Evolutionary conservation across 768 basidiomycete species (phyloP).

Genomic region (Kwoniella mangroviensis): DNA sequence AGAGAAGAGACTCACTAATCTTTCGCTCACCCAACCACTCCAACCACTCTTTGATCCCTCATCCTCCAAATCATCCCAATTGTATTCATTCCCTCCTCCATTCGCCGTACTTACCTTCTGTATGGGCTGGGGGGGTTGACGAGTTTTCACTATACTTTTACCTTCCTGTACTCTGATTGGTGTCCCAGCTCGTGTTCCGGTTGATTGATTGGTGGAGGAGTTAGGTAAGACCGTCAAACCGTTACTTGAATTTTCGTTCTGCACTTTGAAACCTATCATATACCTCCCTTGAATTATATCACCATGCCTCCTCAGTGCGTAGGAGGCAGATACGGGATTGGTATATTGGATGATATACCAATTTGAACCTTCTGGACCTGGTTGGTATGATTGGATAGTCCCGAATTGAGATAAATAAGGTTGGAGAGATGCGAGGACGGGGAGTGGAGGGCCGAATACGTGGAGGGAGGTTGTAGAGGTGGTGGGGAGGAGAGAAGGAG

Average conservation of each 20-base stretch:
- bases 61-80: slow-evolving; percentile 29
- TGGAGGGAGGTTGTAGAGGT: slow-evolving; percentile 40
- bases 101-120: slow-evolving; percentile 7
- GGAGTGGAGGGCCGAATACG: slow-evolving; percentile 47
- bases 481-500: slow-evolving; percentile 33
- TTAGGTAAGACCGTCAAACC: slow-evolving; percentile 11
- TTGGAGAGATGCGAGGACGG: slow-evolving; percentile 31
- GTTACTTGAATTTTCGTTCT: slow-evolving; percentile 1
- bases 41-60: slow-evolving; percentile 15
- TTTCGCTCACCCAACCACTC: slow-evolving; percentile 19
- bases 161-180: slow-evolving; percentile 24
- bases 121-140: slow-evolving; percentile 2
- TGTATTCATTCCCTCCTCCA: slow-evolving; percentile 22
- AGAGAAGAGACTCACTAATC: slow-evolving; percentile 29
- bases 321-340: slow-evolving; percentile 33
- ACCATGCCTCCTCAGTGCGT: slow-evolving; percentile 43
- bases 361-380: slow-evolving; percentile 47
- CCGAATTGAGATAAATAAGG: slow-evolving; percentile 37
- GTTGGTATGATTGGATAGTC: slow-evolving; percentile 31
- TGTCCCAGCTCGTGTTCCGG: slow-evolving; percentile 22
- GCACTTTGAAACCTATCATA: slow-evolving; percentile 49
- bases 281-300: slow-evolving; percentile 47
- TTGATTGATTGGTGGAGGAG: not conserved
- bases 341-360: slow-evolving; percentile 44
- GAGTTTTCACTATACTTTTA: slow-evolving; percentile 22